Base-by-base conservation (phyloP, 345 rosid genomes). In the Camelina sativa region DNA sequence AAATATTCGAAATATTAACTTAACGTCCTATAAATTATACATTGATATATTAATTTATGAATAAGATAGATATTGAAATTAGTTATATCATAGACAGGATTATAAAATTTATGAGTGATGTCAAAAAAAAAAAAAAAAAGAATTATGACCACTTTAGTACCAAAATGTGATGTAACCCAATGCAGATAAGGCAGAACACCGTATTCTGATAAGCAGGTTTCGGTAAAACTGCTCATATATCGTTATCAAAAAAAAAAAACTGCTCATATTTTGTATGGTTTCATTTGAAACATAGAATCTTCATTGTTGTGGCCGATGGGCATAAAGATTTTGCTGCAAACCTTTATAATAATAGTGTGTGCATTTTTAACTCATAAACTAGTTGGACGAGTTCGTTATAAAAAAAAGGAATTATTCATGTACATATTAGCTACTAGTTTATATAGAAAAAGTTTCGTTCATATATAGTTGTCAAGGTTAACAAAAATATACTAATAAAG, bases 311-410 rank as follows among this genome's bases (percentile, higher is more conserved):
- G 9, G 6, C 51, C 51, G 6, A 47, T 47, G 51, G 20, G 51
- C 51, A 47, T 47, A n/a, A 47, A 19, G 0, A 47, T 47, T 16
- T 47, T 19, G 20, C 19, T 47, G 19, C 20, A 47, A 6, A n/a
- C 13, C 48, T 44, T 16, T 44, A 13, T 44, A 15, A 44, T 13
- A 12, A 5, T 13, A 5, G 34, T 6, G 17, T 44, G n/a, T 44
- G 48, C n/a, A 44, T 44, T 13, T 44, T 44, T 44, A 43, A 37
- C 13, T 44, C 48, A 44, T 7, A 47, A 16, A 47, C 6, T 7
- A 47, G 51, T 47, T 47, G 20, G 51, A 47, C 19, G 51, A 47
- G 51, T 47, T 30, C 34, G 6, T 47, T n/a, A n/a, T 47, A 91
- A 93, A 38, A 38, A 23, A 23, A 23, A 3, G 3, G 0, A 23